Percentiles rank a stretch among this genome's conserved stretches.
Conservation (phyloP, 108 stramenopile species). For the Asterionellopsis glacialis region DNA sequence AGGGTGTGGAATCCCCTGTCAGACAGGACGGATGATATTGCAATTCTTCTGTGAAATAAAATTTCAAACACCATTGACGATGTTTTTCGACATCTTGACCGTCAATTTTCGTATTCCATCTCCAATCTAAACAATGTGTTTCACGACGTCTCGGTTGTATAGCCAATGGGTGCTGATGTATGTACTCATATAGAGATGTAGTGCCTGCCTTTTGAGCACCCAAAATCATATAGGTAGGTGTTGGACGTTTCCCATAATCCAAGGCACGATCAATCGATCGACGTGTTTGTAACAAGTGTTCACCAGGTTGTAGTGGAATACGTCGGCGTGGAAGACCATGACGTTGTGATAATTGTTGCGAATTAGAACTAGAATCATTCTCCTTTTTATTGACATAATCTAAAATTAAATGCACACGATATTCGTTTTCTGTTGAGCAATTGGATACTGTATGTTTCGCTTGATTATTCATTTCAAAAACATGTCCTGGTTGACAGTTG, state of each 20-base stretch:
- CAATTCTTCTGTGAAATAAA: constrained; percentile 71
- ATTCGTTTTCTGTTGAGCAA: constrained; percentile 25
- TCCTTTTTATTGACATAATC: constrained; percentile 81
- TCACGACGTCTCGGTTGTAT: constrained; percentile 79
- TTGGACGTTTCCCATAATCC: constrained; percentile 43
- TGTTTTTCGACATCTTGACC: constrained; percentile 13
- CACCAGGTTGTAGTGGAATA: constrained; percentile 65
- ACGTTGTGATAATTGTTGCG: no score
- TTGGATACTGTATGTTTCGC: constrained; percentile 95
- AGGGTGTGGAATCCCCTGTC: constrained; percentile 96
- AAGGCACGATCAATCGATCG: constrained; percentile 81
- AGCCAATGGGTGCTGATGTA: constrained; percentile 90
- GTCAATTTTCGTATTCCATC: constrained; percentile 59
- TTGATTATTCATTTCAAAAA: constrained; percentile 99
- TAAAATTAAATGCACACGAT: constrained; percentile 92
- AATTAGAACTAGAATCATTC: no score
- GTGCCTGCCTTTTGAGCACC: constrained; percentile 97
- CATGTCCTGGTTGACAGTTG: constrained; percentile 77
- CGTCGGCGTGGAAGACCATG: constrained; percentile 27
- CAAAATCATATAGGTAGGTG: constrained; percentile 79
- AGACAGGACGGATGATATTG: constrained; percentile 61
- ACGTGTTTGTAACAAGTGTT: constrained; percentile 86
- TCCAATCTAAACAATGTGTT: constrained; percentile 97
- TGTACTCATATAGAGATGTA: constrained; percentile 90
- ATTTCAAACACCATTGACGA: constrained; percentile 59